Base-by-base conservation (phyloP, 176 grass and related monocot species). In the Tillandsia fasciculata region DNA sequence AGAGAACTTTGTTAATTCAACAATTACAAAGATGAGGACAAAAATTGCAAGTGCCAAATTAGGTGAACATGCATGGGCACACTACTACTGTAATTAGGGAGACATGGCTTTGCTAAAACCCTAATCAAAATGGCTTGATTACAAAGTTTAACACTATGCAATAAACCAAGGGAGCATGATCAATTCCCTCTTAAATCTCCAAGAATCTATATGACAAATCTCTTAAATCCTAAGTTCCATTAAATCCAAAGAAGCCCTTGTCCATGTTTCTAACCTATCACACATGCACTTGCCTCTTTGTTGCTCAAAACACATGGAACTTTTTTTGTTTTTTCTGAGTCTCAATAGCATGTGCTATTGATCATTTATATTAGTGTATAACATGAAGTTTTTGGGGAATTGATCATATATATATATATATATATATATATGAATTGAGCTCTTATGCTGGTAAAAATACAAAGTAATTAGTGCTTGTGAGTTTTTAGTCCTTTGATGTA, bases 241-340 rank as follows among this genome's bases (percentile, higher is more conserved):
- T 52, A 64, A 14, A 79, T 73, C 59, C 67, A 51, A 64, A 12
- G 61, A 49, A 48, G 51, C 70, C 64, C 66, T 77, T 47, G 72
- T 76, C 71, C 48, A 70, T 74, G 28, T 74, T 48, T 52, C 81
- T 82, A 78, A 61, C 69, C 52, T 49, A 22, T 66, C 50, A 80
- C 80, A 83, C 85, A 68, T 85, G 85, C 82, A 49, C 27, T 53
- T 56, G 75, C 75, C 72, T 75, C 63, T 49, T 72, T 49, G 78
- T 74, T 84, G 70, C 75, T 77, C 72, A 74, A 57, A 59, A 76
- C 77, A 84, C 77, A 74, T 80, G 75, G 6, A 42, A 42, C 33
- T 42, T 42, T 42, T 7, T 42, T 6, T 42, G 33, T 42, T 42
- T 42, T 42, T 1, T 42, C 6, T 6, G 7, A 0, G 33, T 42